A percentile compares a stretch with the other conserved stretches of the same genome.
These are phyloP conservation scores for Conidiobolus coronatus DNA, from an alignment of 371 early-diverging fungal genomes.

Conservation along the genomic window DNA sequence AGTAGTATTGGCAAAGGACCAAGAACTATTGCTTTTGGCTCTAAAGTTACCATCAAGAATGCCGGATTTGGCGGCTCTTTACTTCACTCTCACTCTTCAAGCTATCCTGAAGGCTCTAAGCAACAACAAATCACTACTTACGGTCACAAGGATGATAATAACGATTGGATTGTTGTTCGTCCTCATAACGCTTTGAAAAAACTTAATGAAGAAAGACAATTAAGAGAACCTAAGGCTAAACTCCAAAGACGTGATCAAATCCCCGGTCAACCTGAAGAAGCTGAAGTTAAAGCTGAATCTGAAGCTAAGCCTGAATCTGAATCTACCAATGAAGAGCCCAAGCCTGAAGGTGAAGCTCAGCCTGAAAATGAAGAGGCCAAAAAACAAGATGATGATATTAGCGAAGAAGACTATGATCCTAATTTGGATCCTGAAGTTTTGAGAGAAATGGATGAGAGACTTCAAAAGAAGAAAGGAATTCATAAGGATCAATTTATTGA, in stretches of 20 bases:
- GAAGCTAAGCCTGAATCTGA: background rate
- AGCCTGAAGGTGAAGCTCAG: background rate
- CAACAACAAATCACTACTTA: slow-evolving; percentile 99
- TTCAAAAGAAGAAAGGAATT: slow-evolving; percentile 7
- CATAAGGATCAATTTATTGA: slow-evolving; percentile 8
- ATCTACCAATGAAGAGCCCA: background rate
- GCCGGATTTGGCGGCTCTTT: slow-evolving; percentile 78
- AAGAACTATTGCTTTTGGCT: slow-evolving; percentile 82
- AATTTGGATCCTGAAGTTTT: background rate
- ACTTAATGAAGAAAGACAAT: background rate
- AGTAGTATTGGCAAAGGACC: slow-evolving; percentile 62
- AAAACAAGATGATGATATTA: background rate
- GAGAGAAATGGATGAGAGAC: background rate
- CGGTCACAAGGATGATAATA: slow-evolving; percentile 92
- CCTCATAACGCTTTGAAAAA: background rate
- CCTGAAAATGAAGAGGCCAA: background rate
- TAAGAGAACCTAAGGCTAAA: background rate
- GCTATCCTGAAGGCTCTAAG: slow-evolving; percentile 77
- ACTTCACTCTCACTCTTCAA: slow-evolving; percentile 93
- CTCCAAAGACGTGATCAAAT: background rate
- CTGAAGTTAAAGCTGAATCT: background rate
- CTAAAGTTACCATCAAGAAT: slow-evolving; percentile 74
- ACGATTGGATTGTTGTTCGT: slow-evolving; percentile 60
- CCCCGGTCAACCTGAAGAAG: background rate
- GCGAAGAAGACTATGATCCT: background rate